Evolutionary conservation across 805 yeast species (phyloP).

Genomic region (Yarrowia yakushimensis): DNA sequence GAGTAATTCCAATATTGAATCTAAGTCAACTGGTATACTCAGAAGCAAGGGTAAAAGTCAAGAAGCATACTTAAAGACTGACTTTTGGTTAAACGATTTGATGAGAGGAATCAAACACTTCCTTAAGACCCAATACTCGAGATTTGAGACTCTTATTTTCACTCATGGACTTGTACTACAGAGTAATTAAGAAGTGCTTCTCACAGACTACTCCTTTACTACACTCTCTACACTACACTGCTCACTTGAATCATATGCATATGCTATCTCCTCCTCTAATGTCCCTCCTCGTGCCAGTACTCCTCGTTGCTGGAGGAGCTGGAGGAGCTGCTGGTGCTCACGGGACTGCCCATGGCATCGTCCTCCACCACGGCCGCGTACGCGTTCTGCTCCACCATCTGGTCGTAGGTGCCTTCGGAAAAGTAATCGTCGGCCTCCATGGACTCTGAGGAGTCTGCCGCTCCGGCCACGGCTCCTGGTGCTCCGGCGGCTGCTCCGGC

Average conservation of each 20-base stretch:
- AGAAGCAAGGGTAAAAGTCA: too few species aligned
- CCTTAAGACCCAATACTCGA: too few species aligned
- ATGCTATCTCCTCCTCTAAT: slow-evolving; percentile 1
- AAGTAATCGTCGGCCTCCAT: slow-evolving; percentile 11
- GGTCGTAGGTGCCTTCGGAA: slow-evolving; percentile 12
- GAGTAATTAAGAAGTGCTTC: too few species aligned
- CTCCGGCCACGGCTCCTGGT: neutral
- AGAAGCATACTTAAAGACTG: too few species aligned
- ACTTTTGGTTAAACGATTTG: too few species aligned
- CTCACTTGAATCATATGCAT: slow-evolving; percentile 22
- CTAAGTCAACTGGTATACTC: too few species aligned
- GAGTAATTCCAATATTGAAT: too few species aligned
- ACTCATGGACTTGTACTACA: too few species aligned
- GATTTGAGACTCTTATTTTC: too few species aligned
- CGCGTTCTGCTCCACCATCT: slow-evolving; percentile 23
- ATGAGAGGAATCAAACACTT: too few species aligned
- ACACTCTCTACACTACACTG: too few species aligned
- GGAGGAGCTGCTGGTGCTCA: slow-evolving; percentile 15
- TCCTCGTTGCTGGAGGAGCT: slow-evolving; percentile 13
- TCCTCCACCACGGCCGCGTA: slow-evolving; percentile 6
- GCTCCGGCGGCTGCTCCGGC: neutral
- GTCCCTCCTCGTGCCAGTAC: slow-evolving; percentile 22
- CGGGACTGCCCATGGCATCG: slow-evolving; percentile 9
- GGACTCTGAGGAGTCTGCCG: neutral
- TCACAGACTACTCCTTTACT: too few species aligned